Conservation (phyloP, 768 basidiomycete species). For the Dendrothele bispora region DNA sequence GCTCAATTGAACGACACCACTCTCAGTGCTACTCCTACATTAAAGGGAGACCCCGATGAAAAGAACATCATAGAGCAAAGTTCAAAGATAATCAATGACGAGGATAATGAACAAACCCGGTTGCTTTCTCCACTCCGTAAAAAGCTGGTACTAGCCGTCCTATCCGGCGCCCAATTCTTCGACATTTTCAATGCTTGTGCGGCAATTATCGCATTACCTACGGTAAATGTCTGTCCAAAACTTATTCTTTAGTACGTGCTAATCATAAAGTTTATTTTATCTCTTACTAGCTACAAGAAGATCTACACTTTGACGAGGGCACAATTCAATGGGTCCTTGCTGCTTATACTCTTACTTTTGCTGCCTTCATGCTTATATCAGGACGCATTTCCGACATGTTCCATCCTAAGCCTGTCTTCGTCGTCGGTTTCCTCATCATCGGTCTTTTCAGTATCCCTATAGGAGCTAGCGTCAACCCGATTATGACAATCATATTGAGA, state of each 20-base stretch:
- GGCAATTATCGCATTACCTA: conserved; percentile 30
- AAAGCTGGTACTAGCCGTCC: conserved; percentile 26
- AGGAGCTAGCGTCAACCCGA: background rate
- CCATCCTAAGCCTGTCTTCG: conserved; percentile 12
- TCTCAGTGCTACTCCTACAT: no score
- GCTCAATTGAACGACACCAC: no score
- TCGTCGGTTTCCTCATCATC: conserved; percentile 6
- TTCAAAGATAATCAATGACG: no score
- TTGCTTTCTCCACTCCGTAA: conserved; percentile 28
- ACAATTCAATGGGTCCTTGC: conserved; percentile 31
- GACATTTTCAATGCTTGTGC: conserved; percentile 37
- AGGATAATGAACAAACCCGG: no score
- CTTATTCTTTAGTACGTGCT: no score
- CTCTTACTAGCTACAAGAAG: conserved; percentile 37
- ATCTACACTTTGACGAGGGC: conserved; percentile 22
- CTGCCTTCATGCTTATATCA: conserved; percentile 12
- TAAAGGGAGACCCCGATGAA: no score
- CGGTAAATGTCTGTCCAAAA: conserved; percentile 29
- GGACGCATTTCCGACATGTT: conserved; percentile 12
- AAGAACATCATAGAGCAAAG: no score
- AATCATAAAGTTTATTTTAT: no score
- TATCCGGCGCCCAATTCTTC: conserved; percentile 37
- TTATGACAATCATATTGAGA: conserved; percentile 4
- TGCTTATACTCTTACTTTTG: conserved; percentile 13
- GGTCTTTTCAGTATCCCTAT: conserved; percentile 3